phyloP scores from a whole-genome alignment of 257 asterid species.

The Solanum megistacrolobum region DNA sequence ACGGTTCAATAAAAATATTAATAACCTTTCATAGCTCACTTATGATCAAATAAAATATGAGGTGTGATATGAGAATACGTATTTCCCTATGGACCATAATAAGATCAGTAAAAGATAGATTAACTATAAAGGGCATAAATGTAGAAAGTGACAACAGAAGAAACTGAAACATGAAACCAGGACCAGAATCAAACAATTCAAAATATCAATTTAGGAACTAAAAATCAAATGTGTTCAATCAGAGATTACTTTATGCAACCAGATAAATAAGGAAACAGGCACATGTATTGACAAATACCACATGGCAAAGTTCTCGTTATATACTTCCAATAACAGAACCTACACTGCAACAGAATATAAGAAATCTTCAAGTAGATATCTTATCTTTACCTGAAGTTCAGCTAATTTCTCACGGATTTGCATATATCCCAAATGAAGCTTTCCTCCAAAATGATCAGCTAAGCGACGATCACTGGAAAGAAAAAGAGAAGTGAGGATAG shows the following conservation, averaged over 20 bases:
- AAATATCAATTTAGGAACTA: constrained; percentile 34
- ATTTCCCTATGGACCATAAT: neutral
- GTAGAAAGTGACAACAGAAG: constrained; percentile 45
- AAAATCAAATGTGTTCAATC: neutral
- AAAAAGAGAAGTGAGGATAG: constrained; percentile 1
- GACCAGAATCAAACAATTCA: constrained; percentile 49
- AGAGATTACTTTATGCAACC: neutral
- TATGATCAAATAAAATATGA: neutral
- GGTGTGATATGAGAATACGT: neutral
- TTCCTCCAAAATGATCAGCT: constrained; percentile 99
- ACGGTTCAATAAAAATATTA: neutral
- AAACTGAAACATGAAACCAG: constrained; percentile 46
- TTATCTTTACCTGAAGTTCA: constrained; percentile 71
- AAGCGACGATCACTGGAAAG: constrained; percentile 94
- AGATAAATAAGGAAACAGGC: neutral
- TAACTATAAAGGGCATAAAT: constrained; percentile 50
- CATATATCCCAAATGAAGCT: constrained; percentile 96
- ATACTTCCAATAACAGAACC: neutral
- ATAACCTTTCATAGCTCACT: neutral
- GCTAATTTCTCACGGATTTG: constrained; percentile 94
- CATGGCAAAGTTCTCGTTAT: neutral
- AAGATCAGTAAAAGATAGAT: constrained; percentile 16
- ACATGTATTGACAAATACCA: neutral
- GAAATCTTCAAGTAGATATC: constrained; percentile 1
- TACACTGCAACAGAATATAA: neutral